These are phyloP conservation scores for Psophocarpus tetragonolobus DNA, from an alignment of 306 rosid species.

Conservation along the genomic window DNA sequence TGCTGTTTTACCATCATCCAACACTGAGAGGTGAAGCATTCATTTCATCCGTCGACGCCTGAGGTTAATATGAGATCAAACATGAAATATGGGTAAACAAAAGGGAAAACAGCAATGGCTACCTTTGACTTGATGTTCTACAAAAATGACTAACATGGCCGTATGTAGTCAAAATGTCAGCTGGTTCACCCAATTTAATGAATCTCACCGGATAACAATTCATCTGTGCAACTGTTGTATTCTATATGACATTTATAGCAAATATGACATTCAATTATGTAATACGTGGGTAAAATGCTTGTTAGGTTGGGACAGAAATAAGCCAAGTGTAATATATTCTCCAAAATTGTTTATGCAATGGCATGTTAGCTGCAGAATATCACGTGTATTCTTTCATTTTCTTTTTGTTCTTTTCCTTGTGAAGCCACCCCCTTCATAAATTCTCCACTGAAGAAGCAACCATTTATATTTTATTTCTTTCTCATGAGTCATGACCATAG, in stretches of 20 bases:
- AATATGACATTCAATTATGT: background rate
- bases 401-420: background rate
- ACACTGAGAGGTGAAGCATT: conserved; percentile 33
- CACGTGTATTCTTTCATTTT: background rate
- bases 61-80: conserved; percentile 29
- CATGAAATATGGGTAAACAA: conserved; percentile 7
- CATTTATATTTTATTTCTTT: conserved; percentile 7
- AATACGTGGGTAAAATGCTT: background rate
- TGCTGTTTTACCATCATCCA: conserved; percentile 14
- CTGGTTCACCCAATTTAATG: conserved; percentile 10
- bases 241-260: background rate
- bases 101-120: conserved; percentile 30
- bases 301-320: background rate
- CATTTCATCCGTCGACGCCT: conserved; percentile 11
- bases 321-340: background rate
- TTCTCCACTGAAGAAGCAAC: background rate
- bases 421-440: background rate
- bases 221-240: background rate
- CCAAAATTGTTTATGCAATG: conserved; percentile 33
- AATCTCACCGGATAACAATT: background rate
- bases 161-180: conserved; percentile 29
- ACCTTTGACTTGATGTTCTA: conserved; percentile 28
- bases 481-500: background rate
- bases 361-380: background rate
- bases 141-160: conserved; percentile 31